phyloP scores from a whole-genome alignment of 2,329 filamentous ascomycete species.

The Penicillium sp. region DNA sequence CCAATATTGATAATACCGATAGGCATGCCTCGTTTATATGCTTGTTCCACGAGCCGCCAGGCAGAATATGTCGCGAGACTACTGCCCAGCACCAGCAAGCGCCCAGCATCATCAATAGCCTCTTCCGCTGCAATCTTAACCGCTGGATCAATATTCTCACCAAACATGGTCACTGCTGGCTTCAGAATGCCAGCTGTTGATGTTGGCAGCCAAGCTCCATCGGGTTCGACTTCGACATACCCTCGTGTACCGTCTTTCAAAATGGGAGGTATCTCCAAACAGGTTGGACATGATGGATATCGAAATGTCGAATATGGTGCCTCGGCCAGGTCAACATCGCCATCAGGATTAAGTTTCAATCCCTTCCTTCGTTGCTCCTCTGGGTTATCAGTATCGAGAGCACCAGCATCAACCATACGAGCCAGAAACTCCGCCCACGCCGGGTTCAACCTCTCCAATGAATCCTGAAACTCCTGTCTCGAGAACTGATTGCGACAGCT shows the following conservation, averaged over 20 bases:
- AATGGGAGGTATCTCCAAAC: constrained; percentile 68
- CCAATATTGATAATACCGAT: constrained; percentile 84
- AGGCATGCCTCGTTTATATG: constrained; percentile 80
- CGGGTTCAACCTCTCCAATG: constrained; percentile 80
- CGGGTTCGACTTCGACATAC: constrained; percentile 72
- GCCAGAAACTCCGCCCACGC: constrained; percentile 79
- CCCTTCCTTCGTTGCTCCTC: constrained; percentile 70
- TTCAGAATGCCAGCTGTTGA: constrained; percentile 83
- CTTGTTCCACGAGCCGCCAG: constrained; percentile 84
- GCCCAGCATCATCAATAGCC: constrained; percentile 76
- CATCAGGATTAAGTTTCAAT: constrained; percentile 87
- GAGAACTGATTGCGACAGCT: constrained; percentile 76
- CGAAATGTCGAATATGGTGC: constrained; percentile 89
- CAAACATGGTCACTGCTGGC: constrained; percentile 95
- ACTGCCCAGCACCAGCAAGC: constrained; percentile 81
- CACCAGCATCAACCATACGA: constrained; percentile 74
- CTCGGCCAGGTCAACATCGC: constrained; percentile 87
- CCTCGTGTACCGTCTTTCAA: constrained; percentile 61
- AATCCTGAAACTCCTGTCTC: constrained; percentile 75
- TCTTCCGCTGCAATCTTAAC: constrained; percentile 80
- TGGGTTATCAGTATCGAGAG: constrained; percentile 78
- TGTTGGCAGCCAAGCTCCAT: constrained; percentile 75
- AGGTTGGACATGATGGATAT: constrained; percentile 87
- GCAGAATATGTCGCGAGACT: constrained; percentile 95
- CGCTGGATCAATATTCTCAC: constrained; percentile 75